A percentile compares a stretch with the other conserved stretches of the same genome.
Conservation (phyloP, 371 early-diverging fungal genomes). For the Batrachochytrium dendrobatidis region DNA sequence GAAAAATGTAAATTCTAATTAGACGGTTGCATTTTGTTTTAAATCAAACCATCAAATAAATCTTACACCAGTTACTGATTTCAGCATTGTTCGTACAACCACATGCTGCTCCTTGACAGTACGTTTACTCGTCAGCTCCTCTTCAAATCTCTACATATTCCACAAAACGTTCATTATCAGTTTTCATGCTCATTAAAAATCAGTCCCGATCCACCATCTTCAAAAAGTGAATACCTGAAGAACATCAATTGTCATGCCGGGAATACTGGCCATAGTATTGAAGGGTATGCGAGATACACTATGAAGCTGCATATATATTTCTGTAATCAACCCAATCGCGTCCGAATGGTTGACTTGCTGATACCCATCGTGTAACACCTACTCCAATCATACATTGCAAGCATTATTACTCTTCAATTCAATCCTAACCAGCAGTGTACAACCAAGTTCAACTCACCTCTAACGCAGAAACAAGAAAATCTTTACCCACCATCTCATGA, state of each 20-base stretch:
- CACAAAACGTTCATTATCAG: background rate
- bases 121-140: constrained; percentile 6
- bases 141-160: constrained; percentile 21
- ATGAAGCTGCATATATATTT: constrained; percentile 38
- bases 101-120: constrained; percentile 32
- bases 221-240: background rate
- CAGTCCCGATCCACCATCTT: constrained; percentile 1
- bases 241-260: constrained; percentile 22
- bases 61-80: constrained; percentile 38
- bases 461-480: constrained; percentile 29
- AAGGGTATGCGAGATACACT: constrained; percentile 27
- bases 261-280: constrained; percentile 25
- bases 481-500: constrained; percentile 24
- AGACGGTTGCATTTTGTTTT: constrained; percentile 2
- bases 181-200: background rate
- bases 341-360: constrained; percentile 44
- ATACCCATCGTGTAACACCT: constrained; percentile 45
- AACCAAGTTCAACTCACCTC: constrained; percentile 24
- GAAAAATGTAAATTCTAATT: background rate
- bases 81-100: constrained; percentile 34
- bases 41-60: background rate
- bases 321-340: constrained; percentile 33
- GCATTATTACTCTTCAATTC: background rate
- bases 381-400: background rate
- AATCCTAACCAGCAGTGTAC: background rate